These are phyloP conservation scores for Carpinus fangiana DNA, from an alignment of 306 rosid species.

Conservation along the genomic window DNA sequence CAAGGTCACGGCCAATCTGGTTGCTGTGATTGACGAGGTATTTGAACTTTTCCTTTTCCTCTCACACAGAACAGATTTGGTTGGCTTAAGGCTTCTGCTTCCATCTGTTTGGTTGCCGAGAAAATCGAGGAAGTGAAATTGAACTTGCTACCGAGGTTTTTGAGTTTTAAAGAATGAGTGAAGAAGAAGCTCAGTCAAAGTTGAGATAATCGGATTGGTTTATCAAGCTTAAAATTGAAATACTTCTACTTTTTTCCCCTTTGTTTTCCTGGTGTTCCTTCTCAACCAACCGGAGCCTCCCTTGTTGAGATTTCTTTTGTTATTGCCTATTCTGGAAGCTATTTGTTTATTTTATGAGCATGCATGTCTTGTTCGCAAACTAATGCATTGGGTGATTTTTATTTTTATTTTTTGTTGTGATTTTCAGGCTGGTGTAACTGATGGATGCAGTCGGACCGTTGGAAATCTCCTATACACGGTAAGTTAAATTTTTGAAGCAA, in stretches of 20 bases:
- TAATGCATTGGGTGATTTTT: background rate
- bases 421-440: slow-evolving; percentile 68
- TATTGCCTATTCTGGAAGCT: background rate
- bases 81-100: background rate
- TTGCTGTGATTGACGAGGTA: slow-evolving; percentile 84
- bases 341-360: background rate
- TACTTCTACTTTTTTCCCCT: too few species aligned
- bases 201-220: background rate
- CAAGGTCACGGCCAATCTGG: slow-evolving; percentile 82
- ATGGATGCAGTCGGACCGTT: slow-evolving; percentile 68
- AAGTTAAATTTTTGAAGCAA: slow-evolving; percentile 11
- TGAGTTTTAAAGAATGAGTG: background rate
- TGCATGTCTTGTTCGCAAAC: background rate
- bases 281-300: background rate
- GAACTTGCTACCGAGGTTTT: background rate
- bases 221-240: too few species aligned
- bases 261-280: background rate
- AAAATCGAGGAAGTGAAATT: background rate
- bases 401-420: background rate
- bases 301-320: background rate
- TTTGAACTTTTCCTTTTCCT: background rate
- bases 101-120: slow-evolving; percentile 7
- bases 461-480: slow-evolving; percentile 93
- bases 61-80: background rate
- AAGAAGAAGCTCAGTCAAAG: background rate